These are phyloP conservation scores for Macrophomina phaseolina DNA, from an alignment of 2,329 filamentous ascomycete species.

Conservation along the genomic window DNA sequence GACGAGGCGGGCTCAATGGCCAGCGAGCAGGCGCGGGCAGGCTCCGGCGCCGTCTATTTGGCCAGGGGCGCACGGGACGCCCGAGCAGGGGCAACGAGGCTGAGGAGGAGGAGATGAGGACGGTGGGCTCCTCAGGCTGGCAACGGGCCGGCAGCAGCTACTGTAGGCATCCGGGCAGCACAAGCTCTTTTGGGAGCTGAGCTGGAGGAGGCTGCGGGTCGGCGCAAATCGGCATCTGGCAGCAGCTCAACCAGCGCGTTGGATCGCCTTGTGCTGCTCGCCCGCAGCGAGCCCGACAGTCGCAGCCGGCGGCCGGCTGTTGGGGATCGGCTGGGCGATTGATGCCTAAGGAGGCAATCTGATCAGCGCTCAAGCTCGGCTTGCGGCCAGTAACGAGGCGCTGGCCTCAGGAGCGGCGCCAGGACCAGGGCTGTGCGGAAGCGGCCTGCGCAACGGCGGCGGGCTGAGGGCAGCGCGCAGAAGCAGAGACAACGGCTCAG, in stretches of 20 bases:
- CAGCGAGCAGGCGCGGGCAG: neutral
- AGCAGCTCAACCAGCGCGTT: neutral
- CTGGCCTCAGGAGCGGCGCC: slow-evolving; percentile 18
- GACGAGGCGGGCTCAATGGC: slow-evolving; percentile 8
- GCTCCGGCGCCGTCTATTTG: slow-evolving; percentile 16
- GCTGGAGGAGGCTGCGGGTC: neutral
- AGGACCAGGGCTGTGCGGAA: slow-evolving; percentile 21
- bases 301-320: slow-evolving; percentile 1
- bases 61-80: slow-evolving; percentile 2
- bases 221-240: slow-evolving; percentile 14
- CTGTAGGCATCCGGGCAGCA: slow-evolving; percentile 18
- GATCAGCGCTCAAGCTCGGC: slow-evolving; percentile 22
- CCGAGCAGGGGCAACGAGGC: slow-evolving; percentile 6
- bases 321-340: slow-evolving; percentile 20
- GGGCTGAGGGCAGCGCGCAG: neutral
- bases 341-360: slow-evolving; percentile 27
- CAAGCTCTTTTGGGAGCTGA: neutral
- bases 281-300: neutral
- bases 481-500: neutral
- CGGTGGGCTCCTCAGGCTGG: neutral
- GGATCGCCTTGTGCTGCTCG: slow-evolving; percentile 3
- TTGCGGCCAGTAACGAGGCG: slow-evolving; percentile 11
- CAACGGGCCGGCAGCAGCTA: slow-evolving; percentile 4
- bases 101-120: slow-evolving; percentile 1
- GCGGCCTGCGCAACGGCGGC: slow-evolving; percentile 6